phyloP scores from a whole-genome alignment of 306 rosid species.

The Argentina anserina region DNA sequence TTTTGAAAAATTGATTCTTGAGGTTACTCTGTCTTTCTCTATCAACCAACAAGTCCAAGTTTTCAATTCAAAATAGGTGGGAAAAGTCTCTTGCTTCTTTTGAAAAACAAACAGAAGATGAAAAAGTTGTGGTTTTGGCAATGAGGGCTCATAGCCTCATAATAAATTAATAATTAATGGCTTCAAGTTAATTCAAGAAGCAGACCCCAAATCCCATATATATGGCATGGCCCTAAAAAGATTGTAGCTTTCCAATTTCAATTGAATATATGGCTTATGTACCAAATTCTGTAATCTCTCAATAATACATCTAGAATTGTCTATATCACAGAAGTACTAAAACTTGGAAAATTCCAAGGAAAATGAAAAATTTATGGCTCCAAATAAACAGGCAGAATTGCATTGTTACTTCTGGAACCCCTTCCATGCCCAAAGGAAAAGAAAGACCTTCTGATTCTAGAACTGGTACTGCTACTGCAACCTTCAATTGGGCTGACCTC shows the following conservation, averaged over 20 bases:
- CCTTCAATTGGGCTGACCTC: slow-evolving; percentile 53
- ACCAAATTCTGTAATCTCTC: slow-evolving; percentile 50
- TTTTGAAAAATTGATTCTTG: slow-evolving; percentile 41
- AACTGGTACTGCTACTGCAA: slow-evolving; percentile 31
- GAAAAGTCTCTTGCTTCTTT: slow-evolving; percentile 17
- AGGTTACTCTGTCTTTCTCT: slow-evolving; percentile 29
- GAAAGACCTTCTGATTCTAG: slow-evolving; percentile 63
- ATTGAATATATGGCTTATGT: slow-evolving; percentile 39
- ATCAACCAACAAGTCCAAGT: neutral
- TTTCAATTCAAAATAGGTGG: slow-evolving; percentile 26
- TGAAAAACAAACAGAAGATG: slow-evolving; percentile 10
- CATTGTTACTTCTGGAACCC: slow-evolving; percentile 52
- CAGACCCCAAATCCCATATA: slow-evolving; percentile 7
- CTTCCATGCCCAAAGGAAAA: slow-evolving; percentile 79
- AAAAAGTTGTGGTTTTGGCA: slow-evolving; percentile 41
- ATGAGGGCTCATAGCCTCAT: slow-evolving; percentile 41
- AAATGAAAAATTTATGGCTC: slow-evolving; percentile 33
- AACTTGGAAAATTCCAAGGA: slow-evolving; percentile 15
- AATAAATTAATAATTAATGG: too few relatives aligned
- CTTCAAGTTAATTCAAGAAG: slow-evolving; percentile 22
- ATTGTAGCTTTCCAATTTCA: slow-evolving; percentile 21
- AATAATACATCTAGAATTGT: slow-evolving; percentile 40
- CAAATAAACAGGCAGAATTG: slow-evolving; percentile 59
- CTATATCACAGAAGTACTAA: slow-evolving; percentile 33
- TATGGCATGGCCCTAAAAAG: slow-evolving; percentile 11